phyloP scores from a whole-genome alignment of 495 filamentous ascomycete species.

The Penicillium arizonense region DNA sequence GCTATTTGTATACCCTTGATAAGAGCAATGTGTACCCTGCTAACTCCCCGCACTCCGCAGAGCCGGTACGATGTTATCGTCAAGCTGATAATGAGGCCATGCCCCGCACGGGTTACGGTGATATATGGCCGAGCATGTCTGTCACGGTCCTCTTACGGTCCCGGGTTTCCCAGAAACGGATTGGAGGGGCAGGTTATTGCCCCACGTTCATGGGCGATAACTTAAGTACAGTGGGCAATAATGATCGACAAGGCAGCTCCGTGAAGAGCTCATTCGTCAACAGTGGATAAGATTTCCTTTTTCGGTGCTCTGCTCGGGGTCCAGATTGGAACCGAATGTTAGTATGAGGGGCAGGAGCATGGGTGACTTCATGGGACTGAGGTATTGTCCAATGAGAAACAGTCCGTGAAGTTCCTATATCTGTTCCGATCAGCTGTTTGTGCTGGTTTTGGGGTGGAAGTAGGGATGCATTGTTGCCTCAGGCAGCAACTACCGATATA shows the following conservation, averaged over 20 bases:
- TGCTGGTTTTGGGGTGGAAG: too few relatives aligned
- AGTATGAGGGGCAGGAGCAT: background rate
- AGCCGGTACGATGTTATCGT: background rate
- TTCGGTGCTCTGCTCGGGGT: background rate
- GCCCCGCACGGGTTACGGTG: slow-evolving; percentile 9
- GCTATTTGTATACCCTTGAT: slow-evolving; percentile 1
- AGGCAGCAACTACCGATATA: too few relatives aligned
- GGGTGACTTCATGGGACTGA: background rate
- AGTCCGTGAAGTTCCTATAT: too few relatives aligned
- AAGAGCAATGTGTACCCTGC: background rate
- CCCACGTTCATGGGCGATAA: background rate
- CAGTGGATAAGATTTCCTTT: slow-evolving; percentile 3
- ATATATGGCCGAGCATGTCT: slow-evolving; percentile 2
- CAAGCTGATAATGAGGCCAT: slow-evolving; percentile 3
- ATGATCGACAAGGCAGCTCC: background rate
- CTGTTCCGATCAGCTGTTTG: too few relatives aligned
- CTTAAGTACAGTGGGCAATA: background rate
- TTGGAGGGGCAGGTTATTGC: background rate
- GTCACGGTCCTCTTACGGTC: background rate
- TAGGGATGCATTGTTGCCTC: too few relatives aligned
- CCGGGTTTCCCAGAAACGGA: background rate
- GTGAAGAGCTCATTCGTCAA: background rate
- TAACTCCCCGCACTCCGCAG: slow-evolving; percentile 1
- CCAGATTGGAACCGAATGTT: background rate
- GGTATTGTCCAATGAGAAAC: background rate